A percentile compares a stretch with the other conserved stretches of the same genome.
Conservation (phyloP, 768 basidiomycete genomes). For the Russula sp. region DNA sequence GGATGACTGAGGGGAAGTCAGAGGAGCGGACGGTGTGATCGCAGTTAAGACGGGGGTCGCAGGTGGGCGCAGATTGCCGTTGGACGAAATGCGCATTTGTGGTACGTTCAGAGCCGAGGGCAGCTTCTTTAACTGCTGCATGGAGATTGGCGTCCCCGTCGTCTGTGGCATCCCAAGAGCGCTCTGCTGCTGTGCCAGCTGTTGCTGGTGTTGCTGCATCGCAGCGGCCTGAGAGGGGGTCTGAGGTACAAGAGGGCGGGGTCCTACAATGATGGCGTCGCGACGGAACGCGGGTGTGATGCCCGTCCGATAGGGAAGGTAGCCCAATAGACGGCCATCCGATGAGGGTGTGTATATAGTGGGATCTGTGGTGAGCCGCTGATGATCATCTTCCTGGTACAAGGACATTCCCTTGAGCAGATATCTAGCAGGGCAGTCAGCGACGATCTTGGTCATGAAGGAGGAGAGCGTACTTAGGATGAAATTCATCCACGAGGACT, state of each 20-base stretch:
- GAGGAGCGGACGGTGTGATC: constrained; percentile 27
- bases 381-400: constrained; percentile 20
- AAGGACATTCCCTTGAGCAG: constrained; percentile 30
- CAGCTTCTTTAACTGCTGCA: constrained; percentile 57
- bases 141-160: constrained; percentile 49
- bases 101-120: constrained; percentile 43
- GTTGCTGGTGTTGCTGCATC: constrained; percentile 17
- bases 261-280: constrained; percentile 17
- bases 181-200: constrained; percentile 8
- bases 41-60: constrained; percentile 33
- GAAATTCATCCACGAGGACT: constrained; percentile 63
- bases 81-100: constrained; percentile 56
- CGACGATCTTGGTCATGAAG: neutral
- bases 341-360: constrained; percentile 14
- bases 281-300: constrained; percentile 17
- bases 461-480: constrained; percentile 36
- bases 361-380: constrained; percentile 19
- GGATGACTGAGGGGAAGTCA: constrained; percentile 18
- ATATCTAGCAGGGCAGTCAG: constrained; percentile 34
- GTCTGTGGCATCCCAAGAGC: constrained; percentile 21
- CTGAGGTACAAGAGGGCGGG: constrained; percentile 16
- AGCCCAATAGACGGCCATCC: constrained; percentile 15
- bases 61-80: constrained; percentile 47
- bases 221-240: constrained; percentile 18
- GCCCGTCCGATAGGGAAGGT: constrained; percentile 17